Evolutionary conservation across 1,139 yeast genomes (phyloP), one percentile per base, ranked within the genome.

Genomic region (Hyphopichia burtonii): DNA sequence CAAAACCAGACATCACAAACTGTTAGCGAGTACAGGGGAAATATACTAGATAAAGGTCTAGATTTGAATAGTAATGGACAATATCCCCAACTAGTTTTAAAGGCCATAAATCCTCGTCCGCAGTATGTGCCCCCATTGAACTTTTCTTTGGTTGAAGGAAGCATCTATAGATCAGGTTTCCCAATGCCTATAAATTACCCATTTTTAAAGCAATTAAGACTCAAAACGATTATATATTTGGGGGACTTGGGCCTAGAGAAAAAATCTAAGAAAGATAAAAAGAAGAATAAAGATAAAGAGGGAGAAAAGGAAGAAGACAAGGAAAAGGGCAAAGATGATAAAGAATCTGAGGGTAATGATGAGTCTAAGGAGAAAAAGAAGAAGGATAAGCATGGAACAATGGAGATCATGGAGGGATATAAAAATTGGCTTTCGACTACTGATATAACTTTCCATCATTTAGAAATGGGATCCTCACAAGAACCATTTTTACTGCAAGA

Each of bases 91-190:
- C 9, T 33, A n/a, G 19, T n/a, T 23, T 28, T 38, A 11, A 27
- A 34, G 28, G 33, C 34, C 23, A 31, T 23, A 28, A 19, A 27
- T 14, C 31, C 34, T 10, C 28, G 37, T 19, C 12, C 40, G 10
- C 64, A 59, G 38, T 61, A 65, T 49, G 95, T 89, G 7, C 98
- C 99, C 2, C 99, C 99, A 2, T 72, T 93, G 51, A 90, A 90
- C 64, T 91, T 91, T 58, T 80, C 96, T 1, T 77, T 88, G 16
- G 96, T 91, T 2, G 96, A 88, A 49, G 91, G 87, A 45, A 83
- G 88, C 5, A 80, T 93, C 15, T 93, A 90, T 61, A 71, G 99
- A 30, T 85, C 95, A 2, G 99, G 99, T 3, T 95, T 90, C 56
- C 99, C 99, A 3, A 86, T 89, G 69, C 86, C 87, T 0, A 77